These are phyloP conservation scores for Dendrobium chrysotoxum DNA, from an alignment of 106 monocot species.

Conservation along the genomic window DNA sequence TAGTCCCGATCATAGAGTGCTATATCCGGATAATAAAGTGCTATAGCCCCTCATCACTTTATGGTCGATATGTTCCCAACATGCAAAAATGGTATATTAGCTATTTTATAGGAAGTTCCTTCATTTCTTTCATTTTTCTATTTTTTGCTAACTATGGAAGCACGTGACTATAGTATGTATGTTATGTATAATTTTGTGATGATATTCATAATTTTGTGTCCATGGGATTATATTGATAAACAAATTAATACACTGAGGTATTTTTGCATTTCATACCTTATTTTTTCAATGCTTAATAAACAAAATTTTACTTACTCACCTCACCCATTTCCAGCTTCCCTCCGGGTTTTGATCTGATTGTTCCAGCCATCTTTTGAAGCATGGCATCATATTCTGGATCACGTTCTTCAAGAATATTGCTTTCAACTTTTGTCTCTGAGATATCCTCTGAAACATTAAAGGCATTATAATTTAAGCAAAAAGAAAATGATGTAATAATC, in stretches of 20 bases:
- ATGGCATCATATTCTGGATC: slow-evolving; percentile 56
- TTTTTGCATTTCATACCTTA: neutral
- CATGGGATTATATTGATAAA: neutral
- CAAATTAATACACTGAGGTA: neutral
- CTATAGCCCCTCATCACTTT: neutral
- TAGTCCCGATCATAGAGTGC: too few species aligned
- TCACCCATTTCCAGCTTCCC: slow-evolving; percentile 76
- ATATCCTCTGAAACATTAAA: slow-evolving; percentile 20
- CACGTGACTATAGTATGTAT: too few species aligned
- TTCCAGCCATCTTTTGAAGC: slow-evolving; percentile 61
- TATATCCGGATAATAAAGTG: too few species aligned
- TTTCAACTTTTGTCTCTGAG: slow-evolving; percentile 12
- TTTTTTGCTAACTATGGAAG: neutral
- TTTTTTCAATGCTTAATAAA: neutral
- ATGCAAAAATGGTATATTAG: neutral
- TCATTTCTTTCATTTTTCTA: neutral
- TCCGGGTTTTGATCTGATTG: slow-evolving; percentile 48
- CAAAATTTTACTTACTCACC: slow-evolving; percentile 18
- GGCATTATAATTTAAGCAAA: neutral
- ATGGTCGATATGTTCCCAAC: neutral
- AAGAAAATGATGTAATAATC: neutral
- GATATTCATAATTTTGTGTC: neutral
- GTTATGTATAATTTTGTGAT: neutral
- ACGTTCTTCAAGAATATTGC: slow-evolving; percentile 45
- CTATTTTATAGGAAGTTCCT: neutral